Evolutionary conservation across 2,329 filamentous ascomycete species (phyloP).

Genomic region (Calonectria henricotiae): DNA sequence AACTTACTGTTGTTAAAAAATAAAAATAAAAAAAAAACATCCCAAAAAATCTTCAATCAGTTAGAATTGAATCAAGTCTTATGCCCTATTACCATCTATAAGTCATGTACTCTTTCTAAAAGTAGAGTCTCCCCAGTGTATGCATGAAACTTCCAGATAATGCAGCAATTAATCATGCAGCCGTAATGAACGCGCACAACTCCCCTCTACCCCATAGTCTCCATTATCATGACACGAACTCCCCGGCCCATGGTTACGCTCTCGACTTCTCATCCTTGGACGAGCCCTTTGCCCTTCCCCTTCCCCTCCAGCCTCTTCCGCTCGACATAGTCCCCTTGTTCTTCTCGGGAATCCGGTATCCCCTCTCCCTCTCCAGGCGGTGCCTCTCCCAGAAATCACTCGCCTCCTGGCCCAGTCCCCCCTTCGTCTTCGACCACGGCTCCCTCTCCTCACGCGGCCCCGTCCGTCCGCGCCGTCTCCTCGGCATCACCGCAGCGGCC

Average conservation of each 20-base stretch:
- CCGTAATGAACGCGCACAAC: slow-evolving; percentile 7
- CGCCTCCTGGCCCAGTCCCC: slow-evolving; percentile 52
- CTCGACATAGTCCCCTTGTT: slow-evolving; percentile 51
- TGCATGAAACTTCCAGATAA: slow-evolving; percentile 12
- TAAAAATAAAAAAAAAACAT: neutral
- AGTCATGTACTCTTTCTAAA: slow-evolving; percentile 3
- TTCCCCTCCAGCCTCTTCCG: slow-evolving; percentile 28
- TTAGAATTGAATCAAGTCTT: neutral
- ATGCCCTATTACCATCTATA: neutral
- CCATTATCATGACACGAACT: neutral
- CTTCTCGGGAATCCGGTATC: slow-evolving; percentile 60
- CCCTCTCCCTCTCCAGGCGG: slow-evolving; percentile 59
- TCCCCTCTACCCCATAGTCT: slow-evolving; percentile 3
- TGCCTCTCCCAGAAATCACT: slow-evolving; percentile 64
- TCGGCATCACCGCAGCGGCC: slow-evolving; percentile 40
- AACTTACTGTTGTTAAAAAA: neutral
- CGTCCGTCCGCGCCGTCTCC: slow-evolving; percentile 35
- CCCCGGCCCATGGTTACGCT: neutral
- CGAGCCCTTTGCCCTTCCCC: slow-evolving; percentile 18
- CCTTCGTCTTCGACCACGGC: slow-evolving; percentile 27
- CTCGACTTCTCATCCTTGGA: slow-evolving; percentile 28
- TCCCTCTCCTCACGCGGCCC: slow-evolving; percentile 47
- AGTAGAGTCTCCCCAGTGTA: slow-evolving; percentile 1
- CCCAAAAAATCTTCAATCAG: too few relatives aligned
- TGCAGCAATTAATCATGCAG: slow-evolving; percentile 19